Conservation (phyloP, 2,329 filamentous ascomycete genomes). For the Chaetomiaceae sp. region DNA sequence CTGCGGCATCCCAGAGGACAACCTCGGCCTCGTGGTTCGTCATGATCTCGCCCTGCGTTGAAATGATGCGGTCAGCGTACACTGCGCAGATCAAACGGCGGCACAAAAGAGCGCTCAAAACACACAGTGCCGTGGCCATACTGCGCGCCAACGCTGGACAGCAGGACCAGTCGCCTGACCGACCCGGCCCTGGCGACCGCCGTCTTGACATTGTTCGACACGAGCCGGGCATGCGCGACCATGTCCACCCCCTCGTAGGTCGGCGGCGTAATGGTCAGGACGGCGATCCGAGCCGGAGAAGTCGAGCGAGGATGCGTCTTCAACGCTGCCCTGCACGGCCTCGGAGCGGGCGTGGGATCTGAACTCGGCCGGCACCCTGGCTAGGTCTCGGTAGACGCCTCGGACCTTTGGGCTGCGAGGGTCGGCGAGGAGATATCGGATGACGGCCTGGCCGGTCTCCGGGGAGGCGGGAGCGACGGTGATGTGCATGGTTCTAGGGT, state of each 20-base stretch:
- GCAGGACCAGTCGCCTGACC: constrained; percentile 29
- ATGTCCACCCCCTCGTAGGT: constrained; percentile 22
- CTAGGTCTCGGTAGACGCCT: constrained; percentile 28
- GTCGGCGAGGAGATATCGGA: constrained; percentile 26
- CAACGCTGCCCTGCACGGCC: constrained; percentile 27
- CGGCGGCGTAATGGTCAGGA: constrained; percentile 30
- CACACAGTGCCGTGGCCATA: constrained; percentile 29
- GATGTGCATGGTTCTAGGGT: constrained; percentile 22
- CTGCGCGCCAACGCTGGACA: constrained; percentile 31
- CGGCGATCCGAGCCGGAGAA: constrained; percentile 27
- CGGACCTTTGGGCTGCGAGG: constrained; percentile 19
- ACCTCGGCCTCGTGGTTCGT: constrained; percentile 32
- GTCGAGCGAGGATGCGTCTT: constrained; percentile 27
- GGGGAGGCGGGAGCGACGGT: constrained; percentile 30
- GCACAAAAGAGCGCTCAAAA: neutral
- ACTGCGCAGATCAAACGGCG: neutral
- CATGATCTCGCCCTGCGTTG: constrained; percentile 31
- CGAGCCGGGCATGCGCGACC: constrained; percentile 12
- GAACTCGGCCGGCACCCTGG: constrained; percentile 28
- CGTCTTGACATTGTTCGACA: constrained; percentile 25
- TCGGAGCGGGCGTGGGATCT: constrained; percentile 23
- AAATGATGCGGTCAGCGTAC: neutral
- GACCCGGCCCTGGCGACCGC: constrained; percentile 23
- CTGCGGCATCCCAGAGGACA: constrained; percentile 12
- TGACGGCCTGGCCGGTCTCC: constrained; percentile 27